phyloP scores from a whole-genome alignment of 495 filamentous ascomycete genomes.

The Penicillium argentinense region DNA sequence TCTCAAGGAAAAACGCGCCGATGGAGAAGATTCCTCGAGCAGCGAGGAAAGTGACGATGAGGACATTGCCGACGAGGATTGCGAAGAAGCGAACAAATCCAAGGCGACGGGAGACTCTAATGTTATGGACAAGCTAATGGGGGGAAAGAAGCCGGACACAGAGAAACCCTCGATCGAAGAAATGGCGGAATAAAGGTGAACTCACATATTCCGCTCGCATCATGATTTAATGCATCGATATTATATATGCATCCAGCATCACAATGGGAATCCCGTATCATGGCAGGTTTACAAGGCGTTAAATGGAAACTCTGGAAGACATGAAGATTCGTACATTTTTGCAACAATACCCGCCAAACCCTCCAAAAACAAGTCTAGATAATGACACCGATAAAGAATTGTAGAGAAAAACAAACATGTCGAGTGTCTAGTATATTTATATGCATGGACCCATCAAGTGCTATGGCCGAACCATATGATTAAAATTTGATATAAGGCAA shows the following conservation, averaged over 20 bases:
- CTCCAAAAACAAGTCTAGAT: slow-evolving; percentile 20
- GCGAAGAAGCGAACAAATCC: slow-evolving; percentile 1
- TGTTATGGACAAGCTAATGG: slow-evolving; percentile 43
- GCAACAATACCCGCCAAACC: background rate
- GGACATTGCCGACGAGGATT: slow-evolving; percentile 1
- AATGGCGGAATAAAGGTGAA: slow-evolving; percentile 26
- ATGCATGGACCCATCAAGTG: slow-evolving; percentile 34
- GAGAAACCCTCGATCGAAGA: slow-evolving; percentile 47
- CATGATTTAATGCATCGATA: too few relatives aligned
- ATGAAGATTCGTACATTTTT: slow-evolving; percentile 9
- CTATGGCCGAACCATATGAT: slow-evolving; percentile 23
- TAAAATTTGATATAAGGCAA: slow-evolving; percentile 27
- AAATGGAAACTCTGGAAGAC: slow-evolving; percentile 5
- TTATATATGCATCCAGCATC: too few relatives aligned
- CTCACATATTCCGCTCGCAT: too few relatives aligned
- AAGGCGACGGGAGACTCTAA: slow-evolving; percentile 28
- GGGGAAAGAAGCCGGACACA: slow-evolving; percentile 27
- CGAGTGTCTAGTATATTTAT: slow-evolving; percentile 30
- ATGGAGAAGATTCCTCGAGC: slow-evolving; percentile 17
- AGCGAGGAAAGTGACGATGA: slow-evolving; percentile 14
- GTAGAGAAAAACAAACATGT: slow-evolving; percentile 13
- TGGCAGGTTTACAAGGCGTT: background rate
- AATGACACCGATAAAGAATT: slow-evolving; percentile 11
- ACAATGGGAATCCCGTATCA: too few relatives aligned
- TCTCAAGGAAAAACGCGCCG: slow-evolving; percentile 44